Conservation (phyloP, 2,329 filamentous ascomycete genomes). For the Albifimbria verrucaria region DNA sequence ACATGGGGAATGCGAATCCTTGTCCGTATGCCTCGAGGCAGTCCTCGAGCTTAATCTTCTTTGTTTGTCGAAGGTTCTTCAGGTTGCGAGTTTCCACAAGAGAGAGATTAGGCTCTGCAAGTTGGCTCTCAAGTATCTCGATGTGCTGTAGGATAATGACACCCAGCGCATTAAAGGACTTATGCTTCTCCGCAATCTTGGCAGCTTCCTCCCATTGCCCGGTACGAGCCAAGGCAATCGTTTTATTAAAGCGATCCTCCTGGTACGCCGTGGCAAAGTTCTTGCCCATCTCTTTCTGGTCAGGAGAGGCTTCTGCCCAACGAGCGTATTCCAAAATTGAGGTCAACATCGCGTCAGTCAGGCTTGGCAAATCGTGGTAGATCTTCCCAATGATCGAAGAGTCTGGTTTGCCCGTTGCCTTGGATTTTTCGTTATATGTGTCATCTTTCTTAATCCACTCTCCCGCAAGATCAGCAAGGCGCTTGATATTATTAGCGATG, state of each 20-base stretch:
- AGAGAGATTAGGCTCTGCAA: conserved; percentile 23
- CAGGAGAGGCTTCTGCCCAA: conserved; percentile 44
- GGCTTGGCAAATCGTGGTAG: conserved; percentile 43
- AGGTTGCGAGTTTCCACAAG: conserved; percentile 24
- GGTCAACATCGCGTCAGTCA: conserved; percentile 54
- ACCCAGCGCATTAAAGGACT: conserved; percentile 52
- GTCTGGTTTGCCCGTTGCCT: conserved; percentile 32
- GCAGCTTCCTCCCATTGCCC: conserved; percentile 57
- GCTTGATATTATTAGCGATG: conserved; percentile 59
- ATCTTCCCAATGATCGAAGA: conserved; percentile 41
- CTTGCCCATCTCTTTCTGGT: conserved; percentile 40
- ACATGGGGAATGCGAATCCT: conserved; percentile 72
- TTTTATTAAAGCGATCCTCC: conserved; percentile 48
- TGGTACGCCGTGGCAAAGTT: conserved; percentile 47
- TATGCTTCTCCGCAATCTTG: conserved; percentile 56
- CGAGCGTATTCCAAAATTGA: conserved; percentile 51
- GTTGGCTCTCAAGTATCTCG: conserved; percentile 29
- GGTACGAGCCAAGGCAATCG: conserved; percentile 50
- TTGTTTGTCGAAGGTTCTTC: conserved; percentile 33
- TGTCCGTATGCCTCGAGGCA: conserved; percentile 64
- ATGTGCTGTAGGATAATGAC: conserved; percentile 55
- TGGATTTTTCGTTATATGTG: conserved; percentile 24
- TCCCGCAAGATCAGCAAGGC: conserved; percentile 55
- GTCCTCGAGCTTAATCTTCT: conserved; percentile 44
- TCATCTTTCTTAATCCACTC: conserved; percentile 52